phyloP scores from a whole-genome alignment of 2,329 filamentous ascomycete species.

The Aspergillus piperis region DNA sequence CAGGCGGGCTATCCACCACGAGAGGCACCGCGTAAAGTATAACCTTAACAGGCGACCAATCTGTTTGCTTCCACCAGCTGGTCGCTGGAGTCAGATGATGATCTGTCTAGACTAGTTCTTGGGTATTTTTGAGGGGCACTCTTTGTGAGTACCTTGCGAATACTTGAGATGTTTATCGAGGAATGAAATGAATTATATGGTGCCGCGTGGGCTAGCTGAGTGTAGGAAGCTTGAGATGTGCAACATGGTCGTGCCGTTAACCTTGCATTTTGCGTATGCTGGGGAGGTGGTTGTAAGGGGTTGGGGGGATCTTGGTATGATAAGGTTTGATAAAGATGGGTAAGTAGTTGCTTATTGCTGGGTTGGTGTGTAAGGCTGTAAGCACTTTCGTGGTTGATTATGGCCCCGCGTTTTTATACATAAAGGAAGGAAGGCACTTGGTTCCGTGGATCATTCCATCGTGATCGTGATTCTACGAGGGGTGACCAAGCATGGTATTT shows the following conservation, averaged over 20 bases:
- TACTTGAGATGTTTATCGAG: neutral
- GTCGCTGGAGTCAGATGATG: constrained; percentile 1
- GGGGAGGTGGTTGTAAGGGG: neutral
- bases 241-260: neutral
- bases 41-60: neutral
- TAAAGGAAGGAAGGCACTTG: no score
- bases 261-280: neutral
- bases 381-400: neutral
- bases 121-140: neutral
- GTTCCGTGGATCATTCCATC: no score
- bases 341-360: neutral
- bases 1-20: constrained; percentile 3
- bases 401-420: neutral
- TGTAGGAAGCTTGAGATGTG: neutral
- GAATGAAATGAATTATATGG: neutral
- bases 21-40: neutral
- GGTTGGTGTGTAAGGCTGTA: neutral
- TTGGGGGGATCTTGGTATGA: neutral
- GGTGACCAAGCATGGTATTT: no score
- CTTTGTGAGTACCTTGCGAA: neutral
- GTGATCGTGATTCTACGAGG: no score
- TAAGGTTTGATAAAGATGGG: neutral
- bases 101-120: neutral
- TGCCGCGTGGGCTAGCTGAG: neutral
- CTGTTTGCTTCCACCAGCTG: neutral